Evolutionary conservation across 116 monocot genomes (phyloP), one percentile per base, ranked within the genome.

Genomic region (Phalaenopsis hybrid): DNA sequence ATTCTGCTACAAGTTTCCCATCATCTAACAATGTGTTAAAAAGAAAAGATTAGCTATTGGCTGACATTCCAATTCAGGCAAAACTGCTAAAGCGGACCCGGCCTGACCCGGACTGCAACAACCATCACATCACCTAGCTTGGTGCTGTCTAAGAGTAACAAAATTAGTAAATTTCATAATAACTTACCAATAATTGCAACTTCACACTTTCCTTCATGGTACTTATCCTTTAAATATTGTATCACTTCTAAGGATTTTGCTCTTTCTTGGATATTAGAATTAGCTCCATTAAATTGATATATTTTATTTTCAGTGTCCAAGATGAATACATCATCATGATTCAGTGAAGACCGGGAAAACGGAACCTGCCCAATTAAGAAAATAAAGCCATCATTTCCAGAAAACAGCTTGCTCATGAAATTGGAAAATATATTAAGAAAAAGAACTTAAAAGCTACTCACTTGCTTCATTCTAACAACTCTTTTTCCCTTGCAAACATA

Each of bases 281-380:
- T 93, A 73, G 91, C 91, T 86, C 97, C 97, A 87, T 97, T 97
- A 79, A 97, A 97, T 85, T 97, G 97, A 81, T 89, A 97, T 86
- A 97, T 91, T 86, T 97, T 97, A 44, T 88, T 84, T 82, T 97
- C 90, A 45, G 97, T 92, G 68, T 97, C 94, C 84, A 94, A 90
- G 84, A 97, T 97, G 86, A 97, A 97, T 25, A 97, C 89, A 82
- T 97, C 97, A 93, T 97, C 97, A 85, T 97, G 97, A 83, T 97
- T 97, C 25, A 97, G 83, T 81, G 94, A 94, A 59, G 94, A 89
- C 9, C 97, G 92, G 79, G 90, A 87, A 94, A 97, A 97, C 57
- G 95, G 93, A 89, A 97, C 97, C 97, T 97, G 59, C 57, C 84
- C 9, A 87, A 78, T 20, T 70, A 74, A 74, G 57, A 33, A 45